Conservation (phyloP, 306 rosid genomes). For the Fragaria nilgerrensis region DNA sequence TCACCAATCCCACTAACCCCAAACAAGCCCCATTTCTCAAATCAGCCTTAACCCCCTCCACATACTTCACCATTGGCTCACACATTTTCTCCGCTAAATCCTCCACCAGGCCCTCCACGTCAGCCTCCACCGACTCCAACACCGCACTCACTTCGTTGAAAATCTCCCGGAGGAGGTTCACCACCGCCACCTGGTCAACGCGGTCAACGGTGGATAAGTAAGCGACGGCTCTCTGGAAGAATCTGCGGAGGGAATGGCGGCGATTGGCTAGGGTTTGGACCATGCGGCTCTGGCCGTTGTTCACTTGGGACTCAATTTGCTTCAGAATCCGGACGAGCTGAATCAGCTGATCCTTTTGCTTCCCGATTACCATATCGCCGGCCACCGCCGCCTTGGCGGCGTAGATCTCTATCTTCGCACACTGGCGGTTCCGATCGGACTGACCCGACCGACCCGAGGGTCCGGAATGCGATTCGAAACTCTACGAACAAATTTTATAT, state of each 20-base stretch:
- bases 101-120: constrained; percentile 9
- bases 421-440: background rate
- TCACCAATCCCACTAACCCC: constrained; percentile 4
- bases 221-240: background rate
- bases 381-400: constrained; percentile 2
- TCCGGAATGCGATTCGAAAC: background rate
- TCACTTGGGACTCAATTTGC: constrained; percentile 2
- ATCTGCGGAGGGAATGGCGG: background rate
- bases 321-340: constrained; percentile 9
- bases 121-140: constrained; percentile 11
- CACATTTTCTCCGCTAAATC: constrained; percentile 14
- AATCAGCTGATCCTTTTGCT: constrained; percentile 12
- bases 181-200: constrained; percentile 5
- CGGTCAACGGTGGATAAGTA: constrained; percentile 11
- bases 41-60: constrained; percentile 11
- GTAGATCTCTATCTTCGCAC: constrained; percentile 2
- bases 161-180: background rate
- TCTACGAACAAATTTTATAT: background rate
- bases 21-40: constrained; percentile 7
- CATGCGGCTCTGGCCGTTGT: constrained; percentile 4
- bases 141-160: background rate
- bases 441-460: background rate
- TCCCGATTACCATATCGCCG: constrained; percentile 1
- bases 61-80: constrained; percentile 14
- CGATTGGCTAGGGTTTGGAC: constrained; percentile 12